Evolutionary conservation across 2,329 filamentous ascomycete genomes (phyloP).

Genomic region (Ophiostoma perfectum): DNA sequence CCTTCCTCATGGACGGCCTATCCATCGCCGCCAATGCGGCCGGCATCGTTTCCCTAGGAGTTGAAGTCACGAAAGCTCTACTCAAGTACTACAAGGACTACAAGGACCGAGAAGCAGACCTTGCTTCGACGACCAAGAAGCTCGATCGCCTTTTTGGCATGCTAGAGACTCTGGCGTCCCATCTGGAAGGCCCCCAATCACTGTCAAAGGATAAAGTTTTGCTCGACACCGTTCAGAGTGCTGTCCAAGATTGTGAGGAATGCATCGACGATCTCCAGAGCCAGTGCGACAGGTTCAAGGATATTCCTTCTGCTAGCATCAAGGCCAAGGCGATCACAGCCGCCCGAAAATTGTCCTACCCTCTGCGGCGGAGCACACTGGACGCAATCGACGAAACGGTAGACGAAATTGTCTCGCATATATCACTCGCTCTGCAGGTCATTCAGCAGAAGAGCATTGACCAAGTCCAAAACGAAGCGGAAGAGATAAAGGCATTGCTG

Average conservation of each 20-base stretch:
- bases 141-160: neutral
- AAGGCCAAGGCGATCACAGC: neutral
- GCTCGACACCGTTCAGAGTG: neutral
- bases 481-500: neutral
- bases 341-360: neutral
- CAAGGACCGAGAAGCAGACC: neutral
- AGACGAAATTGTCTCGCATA: neutral
- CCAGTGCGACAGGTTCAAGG: neutral
- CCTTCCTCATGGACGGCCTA: neutral
- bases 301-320: neutral
- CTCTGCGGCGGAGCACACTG: neutral
- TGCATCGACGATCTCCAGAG: neutral
- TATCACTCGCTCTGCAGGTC: neutral
- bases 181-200: neutral
- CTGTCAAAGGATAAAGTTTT: neutral
- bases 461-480: neutral
- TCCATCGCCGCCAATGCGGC: neutral
- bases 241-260: neutral
- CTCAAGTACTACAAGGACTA: slow-evolving; percentile 3
- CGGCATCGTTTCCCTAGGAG: neutral
- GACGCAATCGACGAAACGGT: neutral
- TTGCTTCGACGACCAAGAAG: neutral
- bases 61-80: neutral
- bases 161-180: neutral
- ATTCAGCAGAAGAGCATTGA: neutral